Conservation (phyloP, 164 flowering plant species). For the Litsea cubeba region DNA sequence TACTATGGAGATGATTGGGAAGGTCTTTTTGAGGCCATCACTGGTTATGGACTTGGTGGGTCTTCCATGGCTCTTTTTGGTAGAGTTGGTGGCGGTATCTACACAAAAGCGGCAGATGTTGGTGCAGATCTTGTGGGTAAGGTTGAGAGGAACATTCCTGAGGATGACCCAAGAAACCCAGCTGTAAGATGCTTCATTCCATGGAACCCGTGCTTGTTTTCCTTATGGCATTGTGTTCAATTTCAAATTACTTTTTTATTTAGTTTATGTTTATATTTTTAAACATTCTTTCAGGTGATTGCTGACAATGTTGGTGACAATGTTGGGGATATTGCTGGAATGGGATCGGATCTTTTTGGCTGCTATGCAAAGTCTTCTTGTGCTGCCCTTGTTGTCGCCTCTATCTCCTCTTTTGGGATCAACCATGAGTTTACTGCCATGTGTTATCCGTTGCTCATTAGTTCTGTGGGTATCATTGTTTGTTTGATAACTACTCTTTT, state of each 20-base stretch:
- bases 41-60: slow-evolving; percentile 88
- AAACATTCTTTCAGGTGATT: slow-evolving; percentile 48
- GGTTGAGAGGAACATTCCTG: slow-evolving; percentile 84
- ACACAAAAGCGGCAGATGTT: slow-evolving; percentile 88
- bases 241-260: neutral
- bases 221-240: neutral
- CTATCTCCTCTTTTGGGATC: slow-evolving; percentile 52
- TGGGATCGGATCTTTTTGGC: slow-evolving; percentile 63
- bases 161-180: slow-evolving; percentile 89
- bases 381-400: slow-evolving; percentile 59
- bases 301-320: slow-evolving; percentile 84
- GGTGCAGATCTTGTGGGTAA: slow-evolving; percentile 96
- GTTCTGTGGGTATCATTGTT: slow-evolving; percentile 49
- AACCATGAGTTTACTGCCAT: slow-evolving; percentile 45
- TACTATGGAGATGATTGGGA: slow-evolving; percentile 89
- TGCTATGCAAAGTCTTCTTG: slow-evolving; percentile 54
- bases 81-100: slow-evolving; percentile 83
- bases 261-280: neutral
- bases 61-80: slow-evolving; percentile 92
- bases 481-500: slow-evolving; percentile 53
- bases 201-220: neutral
- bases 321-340: slow-evolving; percentile 62
- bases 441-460: slow-evolving; percentile 44
- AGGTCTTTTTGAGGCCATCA: slow-evolving; percentile 81
- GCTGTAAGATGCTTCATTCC: slow-evolving; percentile 41